Evolutionary conservation across 2,329 filamentous ascomycete species (phyloP).

Genomic region (Penicillium sp.): DNA sequence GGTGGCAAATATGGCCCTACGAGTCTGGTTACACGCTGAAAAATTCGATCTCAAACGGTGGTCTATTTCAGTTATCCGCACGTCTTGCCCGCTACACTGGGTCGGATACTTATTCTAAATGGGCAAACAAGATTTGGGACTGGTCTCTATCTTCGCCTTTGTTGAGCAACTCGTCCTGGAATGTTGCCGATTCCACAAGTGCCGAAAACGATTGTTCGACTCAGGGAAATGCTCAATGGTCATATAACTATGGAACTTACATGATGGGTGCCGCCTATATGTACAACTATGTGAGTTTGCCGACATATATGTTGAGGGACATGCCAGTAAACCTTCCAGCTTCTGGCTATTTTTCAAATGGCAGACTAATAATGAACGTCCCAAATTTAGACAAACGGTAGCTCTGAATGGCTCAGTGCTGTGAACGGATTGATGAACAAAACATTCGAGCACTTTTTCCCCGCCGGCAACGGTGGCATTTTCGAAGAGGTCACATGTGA

Average conservation of each 20-base stretch:
- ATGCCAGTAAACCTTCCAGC: neutral
- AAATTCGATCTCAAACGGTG: conserved; percentile 76
- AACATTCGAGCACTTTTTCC: conserved; percentile 49
- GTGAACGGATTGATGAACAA: conserved; percentile 57
- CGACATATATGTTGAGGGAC: conserved; percentile 5
- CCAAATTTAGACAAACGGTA: conserved; percentile 46
- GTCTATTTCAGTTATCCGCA: conserved; percentile 75
- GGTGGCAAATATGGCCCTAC: conserved; percentile 76
- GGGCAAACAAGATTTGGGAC: conserved; percentile 61
- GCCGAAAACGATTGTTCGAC: conserved; percentile 55
- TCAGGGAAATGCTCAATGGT: conserved; percentile 63
- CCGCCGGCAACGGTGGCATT: conserved; percentile 22
- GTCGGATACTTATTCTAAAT: conserved; percentile 63
- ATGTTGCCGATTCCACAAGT: conserved; percentile 64
- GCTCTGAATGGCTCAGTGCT: conserved; percentile 55
- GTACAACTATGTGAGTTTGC: conserved; percentile 59
- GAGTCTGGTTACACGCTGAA: conserved; percentile 82
- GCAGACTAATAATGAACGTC: neutral
- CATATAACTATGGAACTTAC: conserved; percentile 63
- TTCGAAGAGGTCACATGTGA: conserved; percentile 65
- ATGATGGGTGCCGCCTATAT: conserved; percentile 62
- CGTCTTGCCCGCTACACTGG: conserved; percentile 65
- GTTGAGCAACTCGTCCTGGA: conserved; percentile 58
- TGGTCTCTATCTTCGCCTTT: conserved; percentile 58
- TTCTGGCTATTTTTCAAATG: neutral